Conservation (phyloP, 257 asterid genomes). For the Primulina huaijiensis region DNA sequence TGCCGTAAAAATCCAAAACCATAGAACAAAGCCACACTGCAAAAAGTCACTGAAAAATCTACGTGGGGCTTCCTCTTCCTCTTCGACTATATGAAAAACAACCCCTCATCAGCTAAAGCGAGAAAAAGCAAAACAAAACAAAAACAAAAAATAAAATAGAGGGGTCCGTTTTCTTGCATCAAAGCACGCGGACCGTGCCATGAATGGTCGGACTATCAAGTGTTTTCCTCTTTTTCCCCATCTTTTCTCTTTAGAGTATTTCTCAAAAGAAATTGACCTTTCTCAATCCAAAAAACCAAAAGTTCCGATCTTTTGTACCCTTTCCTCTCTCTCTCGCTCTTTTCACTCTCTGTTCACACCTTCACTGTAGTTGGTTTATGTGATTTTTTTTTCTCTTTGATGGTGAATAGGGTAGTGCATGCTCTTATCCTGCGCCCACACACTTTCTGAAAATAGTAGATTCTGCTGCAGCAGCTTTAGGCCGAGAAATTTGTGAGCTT, state of each 20-base stretch:
- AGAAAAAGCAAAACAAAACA: constrained; percentile 22
- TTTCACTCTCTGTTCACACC: constrained; percentile 2
- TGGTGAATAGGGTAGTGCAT: constrained; percentile 34
- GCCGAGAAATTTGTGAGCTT: constrained; percentile 29
- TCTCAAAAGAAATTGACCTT: constrained; percentile 75
- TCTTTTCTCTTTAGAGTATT: constrained; percentile 26
- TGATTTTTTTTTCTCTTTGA: too few species aligned
- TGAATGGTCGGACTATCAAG: constrained; percentile 67
- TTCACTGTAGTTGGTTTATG: constrained; percentile 6
- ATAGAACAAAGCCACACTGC: constrained; percentile 62
- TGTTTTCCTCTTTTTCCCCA: constrained; percentile 30
- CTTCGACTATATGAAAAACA: constrained; percentile 40
- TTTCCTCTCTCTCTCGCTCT: constrained; percentile 16
- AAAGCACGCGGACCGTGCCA: constrained; percentile 90
- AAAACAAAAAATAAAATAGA: constrained; percentile 17
- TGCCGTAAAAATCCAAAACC: constrained; percentile 65
- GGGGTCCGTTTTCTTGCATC: constrained; percentile 58
- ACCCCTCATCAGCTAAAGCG: constrained; percentile 47
- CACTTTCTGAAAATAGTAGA: constrained; percentile 37
- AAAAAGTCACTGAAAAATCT: constrained; percentile 65
- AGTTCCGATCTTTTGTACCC: constrained; percentile 30
- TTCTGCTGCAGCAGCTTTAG: constrained; percentile 63
- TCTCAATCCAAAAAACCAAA: constrained; percentile 40
- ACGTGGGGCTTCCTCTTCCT: constrained; percentile 68
- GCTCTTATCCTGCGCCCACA: constrained; percentile 45